Conservation (phyloP, 768 basidiomycete species). For the Lactarius evosmus region DNA sequence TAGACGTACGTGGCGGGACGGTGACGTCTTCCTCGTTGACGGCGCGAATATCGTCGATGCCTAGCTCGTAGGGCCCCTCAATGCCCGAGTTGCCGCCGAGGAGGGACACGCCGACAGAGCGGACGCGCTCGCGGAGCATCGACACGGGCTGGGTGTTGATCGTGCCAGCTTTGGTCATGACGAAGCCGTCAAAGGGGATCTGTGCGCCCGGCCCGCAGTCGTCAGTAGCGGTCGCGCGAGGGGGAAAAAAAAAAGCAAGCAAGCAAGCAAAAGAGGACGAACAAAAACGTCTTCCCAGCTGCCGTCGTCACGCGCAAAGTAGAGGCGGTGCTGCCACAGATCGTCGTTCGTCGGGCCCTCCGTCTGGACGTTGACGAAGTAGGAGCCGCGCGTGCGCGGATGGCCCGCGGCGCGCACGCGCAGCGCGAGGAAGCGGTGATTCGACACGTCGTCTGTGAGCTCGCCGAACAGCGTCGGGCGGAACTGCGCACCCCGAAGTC, state of each 20-base stretch:
- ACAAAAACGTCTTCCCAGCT: conserved; percentile 84
- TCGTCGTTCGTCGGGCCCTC: conserved; percentile 77
- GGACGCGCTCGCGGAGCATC: conserved; percentile 73
- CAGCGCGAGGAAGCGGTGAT: conserved; percentile 76
- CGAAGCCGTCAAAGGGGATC: conserved; percentile 79
- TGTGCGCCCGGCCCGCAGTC: conserved; percentile 41
- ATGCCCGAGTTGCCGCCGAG: conserved; percentile 79
- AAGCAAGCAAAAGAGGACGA: too few relatives aligned
- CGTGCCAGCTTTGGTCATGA: conserved; percentile 71
- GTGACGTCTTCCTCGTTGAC: conserved; percentile 69
- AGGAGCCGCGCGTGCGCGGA: conserved; percentile 73
- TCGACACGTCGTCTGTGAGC: conserved; percentile 76
- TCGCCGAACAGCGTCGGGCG: conserved; percentile 87
- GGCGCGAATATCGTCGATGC: conserved; percentile 76
- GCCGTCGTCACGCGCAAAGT: conserved; percentile 60
- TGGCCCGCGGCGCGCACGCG: conserved; percentile 77
- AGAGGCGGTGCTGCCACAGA: conserved; percentile 94
- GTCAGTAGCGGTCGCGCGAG: conserved; percentile 15
- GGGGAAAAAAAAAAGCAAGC: conserved; percentile 21
- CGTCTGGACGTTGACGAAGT: conserved; percentile 92
- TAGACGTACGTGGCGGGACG: conserved; percentile 33
- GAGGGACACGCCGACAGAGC: conserved; percentile 82
- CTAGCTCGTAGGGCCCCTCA: conserved; percentile 76
- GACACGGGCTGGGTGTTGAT: conserved; percentile 63
- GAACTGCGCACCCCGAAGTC: conserved; percentile 39